Evolutionary conservation across 257 asterid species (phyloP).

Genomic region (Cruciata laevipes): DNA sequence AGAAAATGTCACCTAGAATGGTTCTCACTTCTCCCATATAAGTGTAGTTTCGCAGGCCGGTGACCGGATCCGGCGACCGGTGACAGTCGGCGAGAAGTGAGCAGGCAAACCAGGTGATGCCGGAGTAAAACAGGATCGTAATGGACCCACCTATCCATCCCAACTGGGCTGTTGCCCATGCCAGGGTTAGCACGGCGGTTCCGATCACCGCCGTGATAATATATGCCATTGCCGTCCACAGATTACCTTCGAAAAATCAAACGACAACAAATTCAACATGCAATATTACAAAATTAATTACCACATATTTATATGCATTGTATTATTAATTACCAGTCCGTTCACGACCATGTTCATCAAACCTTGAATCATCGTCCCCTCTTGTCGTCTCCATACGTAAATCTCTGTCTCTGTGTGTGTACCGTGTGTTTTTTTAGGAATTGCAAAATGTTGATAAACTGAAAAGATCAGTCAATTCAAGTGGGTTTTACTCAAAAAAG

Average conservation of each 20-base stretch:
- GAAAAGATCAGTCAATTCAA: too few species aligned
- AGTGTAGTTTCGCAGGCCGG: constrained; percentile 41
- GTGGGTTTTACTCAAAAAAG: too few species aligned
- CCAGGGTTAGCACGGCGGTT: constrained; percentile 68
- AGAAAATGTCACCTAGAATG: constrained; percentile 31
- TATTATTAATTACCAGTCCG: constrained; percentile 18
- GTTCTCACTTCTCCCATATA: constrained; percentile 46
- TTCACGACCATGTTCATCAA: constrained; percentile 32
- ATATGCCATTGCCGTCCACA: constrained; percentile 50
- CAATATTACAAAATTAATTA: not conserved
- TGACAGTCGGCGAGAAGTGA: constrained; percentile 51
- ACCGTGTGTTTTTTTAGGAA: too few species aligned
- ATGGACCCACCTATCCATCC: constrained; percentile 72
- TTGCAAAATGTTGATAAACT: too few species aligned
- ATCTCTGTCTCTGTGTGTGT: too few species aligned
- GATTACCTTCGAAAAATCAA: constrained; percentile 28
- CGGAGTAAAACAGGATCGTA: constrained; percentile 35
- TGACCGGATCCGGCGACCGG: constrained; percentile 23
- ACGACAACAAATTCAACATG: too few species aligned
- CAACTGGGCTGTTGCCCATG: constrained; percentile 69
- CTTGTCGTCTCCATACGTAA: constrained; percentile 12
- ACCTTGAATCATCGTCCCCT: constrained; percentile 19
- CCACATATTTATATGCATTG: not conserved
- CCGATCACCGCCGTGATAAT: constrained; percentile 68
- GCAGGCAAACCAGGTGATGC: constrained; percentile 54